These are phyloP conservation scores for Ophiostoma himal-ulmi DNA, from an alignment of 2,329 filamentous ascomycete species.

Conservation along the genomic window DNA sequence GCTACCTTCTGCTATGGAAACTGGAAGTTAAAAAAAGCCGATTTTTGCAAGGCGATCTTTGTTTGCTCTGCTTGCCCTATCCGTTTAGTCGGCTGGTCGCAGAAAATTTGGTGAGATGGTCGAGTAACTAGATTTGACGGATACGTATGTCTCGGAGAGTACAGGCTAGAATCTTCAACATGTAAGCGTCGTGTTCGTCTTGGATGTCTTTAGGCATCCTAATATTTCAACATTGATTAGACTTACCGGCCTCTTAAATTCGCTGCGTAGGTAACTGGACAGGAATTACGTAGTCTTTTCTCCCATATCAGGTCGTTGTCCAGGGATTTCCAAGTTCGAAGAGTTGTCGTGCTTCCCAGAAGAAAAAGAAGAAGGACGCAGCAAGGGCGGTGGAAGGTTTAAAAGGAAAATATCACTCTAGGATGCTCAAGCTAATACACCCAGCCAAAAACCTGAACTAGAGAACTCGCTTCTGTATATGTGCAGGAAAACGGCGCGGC, in stretches of 20 bases:
- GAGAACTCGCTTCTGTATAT: constrained; percentile 3
- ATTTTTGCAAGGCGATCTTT: background rate
- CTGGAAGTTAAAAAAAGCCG: background rate
- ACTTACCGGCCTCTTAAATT: background rate
- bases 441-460: background rate
- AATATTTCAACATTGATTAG: background rate
- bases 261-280: background rate
- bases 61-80: background rate
- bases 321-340: background rate
- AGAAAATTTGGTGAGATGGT: background rate
- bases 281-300: background rate
- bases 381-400: constrained; percentile 11
- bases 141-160: background rate
- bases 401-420: constrained; percentile 12
- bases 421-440: constrained; percentile 12
- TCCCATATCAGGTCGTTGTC: background rate
- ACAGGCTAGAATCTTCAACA: background rate
- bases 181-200: background rate
- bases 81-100: background rate
- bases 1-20: constrained; percentile 1
- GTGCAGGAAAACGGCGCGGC: constrained; percentile 2
- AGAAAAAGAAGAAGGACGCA: background rate
- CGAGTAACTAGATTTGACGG: background rate
- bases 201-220: background rate
- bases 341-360: background rate